A percentile compares a stretch with the other conserved stretches of the same genome.
Evolutionary conservation across 164 flowering plant species (phyloP).

Genomic region (Berberis vulgaris): DNA sequence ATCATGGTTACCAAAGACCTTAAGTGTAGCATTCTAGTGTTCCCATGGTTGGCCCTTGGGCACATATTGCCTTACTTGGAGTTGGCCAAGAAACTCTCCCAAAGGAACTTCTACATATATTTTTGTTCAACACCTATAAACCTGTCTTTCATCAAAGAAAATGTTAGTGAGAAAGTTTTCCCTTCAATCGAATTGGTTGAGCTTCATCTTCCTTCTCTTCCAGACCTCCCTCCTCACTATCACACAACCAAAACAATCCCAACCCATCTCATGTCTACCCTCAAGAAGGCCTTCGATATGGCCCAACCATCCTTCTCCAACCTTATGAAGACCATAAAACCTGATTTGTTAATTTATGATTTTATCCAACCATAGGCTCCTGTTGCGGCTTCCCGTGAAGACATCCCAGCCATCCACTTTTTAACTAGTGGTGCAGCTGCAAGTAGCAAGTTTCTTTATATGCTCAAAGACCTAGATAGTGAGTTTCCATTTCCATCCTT

Average conservation of each 20-base stretch:
- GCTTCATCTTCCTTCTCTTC: slow-evolving; percentile 17
- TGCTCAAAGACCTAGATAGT: background rate
- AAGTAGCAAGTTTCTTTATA: slow-evolving; percentile 4
- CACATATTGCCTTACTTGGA: slow-evolving; percentile 35
- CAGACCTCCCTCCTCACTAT: slow-evolving; percentile 23
- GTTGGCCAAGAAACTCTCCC: slow-evolving; percentile 30
- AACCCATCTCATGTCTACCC: slow-evolving; percentile 28
- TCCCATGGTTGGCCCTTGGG: slow-evolving; percentile 35
- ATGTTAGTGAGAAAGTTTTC: background rate
- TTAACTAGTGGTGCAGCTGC: slow-evolving; percentile 8
- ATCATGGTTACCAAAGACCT: slow-evolving; percentile 1
- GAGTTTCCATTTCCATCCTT: slow-evolving; percentile 12
- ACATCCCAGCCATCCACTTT: slow-evolving; percentile 17
- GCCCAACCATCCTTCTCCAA: slow-evolving; percentile 17
- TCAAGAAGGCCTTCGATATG: slow-evolving; percentile 24
- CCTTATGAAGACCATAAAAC: slow-evolving; percentile 19
- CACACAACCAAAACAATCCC: slow-evolving; percentile 27
- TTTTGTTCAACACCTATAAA: slow-evolving; percentile 40
- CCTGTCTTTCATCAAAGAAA: slow-evolving; percentile 21
- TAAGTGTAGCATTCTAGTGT: slow-evolving; percentile 12
- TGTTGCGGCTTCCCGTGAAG: slow-evolving; percentile 6
- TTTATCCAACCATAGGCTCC: slow-evolving; percentile 32
- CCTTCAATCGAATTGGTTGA: slow-evolving; percentile 11
- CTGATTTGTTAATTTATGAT: slow-evolving; percentile 20
- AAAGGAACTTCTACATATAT: slow-evolving; percentile 15